These are phyloP conservation scores for Ajuga reptans DNA, from an alignment of 305 asterid species.

Conservation along the genomic window DNA sequence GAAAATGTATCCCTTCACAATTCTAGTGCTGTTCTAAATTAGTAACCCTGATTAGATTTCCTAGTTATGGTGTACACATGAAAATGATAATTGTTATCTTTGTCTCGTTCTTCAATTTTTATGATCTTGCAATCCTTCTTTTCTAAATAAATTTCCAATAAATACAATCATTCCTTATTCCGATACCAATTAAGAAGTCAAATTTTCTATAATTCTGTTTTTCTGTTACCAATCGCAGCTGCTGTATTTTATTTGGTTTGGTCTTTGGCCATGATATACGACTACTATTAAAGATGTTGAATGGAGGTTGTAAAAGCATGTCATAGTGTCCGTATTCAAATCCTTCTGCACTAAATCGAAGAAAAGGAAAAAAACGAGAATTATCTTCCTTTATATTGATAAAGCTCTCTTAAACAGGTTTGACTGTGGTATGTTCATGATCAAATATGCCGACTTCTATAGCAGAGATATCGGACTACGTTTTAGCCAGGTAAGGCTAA, in stretches of 20 bases:
- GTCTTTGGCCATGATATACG: constrained; percentile 1
- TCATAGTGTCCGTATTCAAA: neutral
- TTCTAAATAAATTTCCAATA: neutral
- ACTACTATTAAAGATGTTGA: neutral
- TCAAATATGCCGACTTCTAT: constrained; percentile 83
- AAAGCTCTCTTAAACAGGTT: constrained; percentile 42
- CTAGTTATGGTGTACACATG: neutral
- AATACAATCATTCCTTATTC: neutral
- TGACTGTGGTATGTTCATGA: constrained; percentile 95
- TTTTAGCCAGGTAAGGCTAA: constrained; percentile 59
- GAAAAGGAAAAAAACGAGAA: too few relatives aligned
- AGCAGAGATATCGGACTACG: constrained; percentile 74
- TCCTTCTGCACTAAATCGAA: neutral
- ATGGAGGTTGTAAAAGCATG: constrained; percentile 1
- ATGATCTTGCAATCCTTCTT: neutral
- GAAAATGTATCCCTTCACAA: neutral
- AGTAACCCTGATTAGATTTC: neutral
- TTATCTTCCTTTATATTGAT: neutral
- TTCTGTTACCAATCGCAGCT: neutral
- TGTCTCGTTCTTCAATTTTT: neutral
- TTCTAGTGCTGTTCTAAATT: neutral
- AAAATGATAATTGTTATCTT: neutral
- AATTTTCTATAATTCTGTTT: neutral
- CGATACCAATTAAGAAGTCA: neutral
- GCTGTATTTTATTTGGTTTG: neutral